phyloP scores from a whole-genome alignment of 108 stramenopile species.

The Parietichytrium sp. region DNA sequence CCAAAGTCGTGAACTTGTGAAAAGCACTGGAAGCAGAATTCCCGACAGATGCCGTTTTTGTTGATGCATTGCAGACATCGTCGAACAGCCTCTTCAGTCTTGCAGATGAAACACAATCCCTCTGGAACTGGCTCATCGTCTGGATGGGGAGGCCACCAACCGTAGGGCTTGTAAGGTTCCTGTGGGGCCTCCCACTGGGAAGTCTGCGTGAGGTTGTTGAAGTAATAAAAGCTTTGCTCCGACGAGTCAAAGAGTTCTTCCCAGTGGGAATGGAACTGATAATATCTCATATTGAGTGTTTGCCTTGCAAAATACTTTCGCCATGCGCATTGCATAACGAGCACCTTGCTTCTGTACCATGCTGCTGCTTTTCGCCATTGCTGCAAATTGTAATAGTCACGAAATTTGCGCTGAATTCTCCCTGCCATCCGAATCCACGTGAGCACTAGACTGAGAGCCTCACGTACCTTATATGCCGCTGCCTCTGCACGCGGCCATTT shows the following conservation, averaged over 20 bases:
- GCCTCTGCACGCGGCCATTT: conserved; percentile 11
- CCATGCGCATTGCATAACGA: not conserved
- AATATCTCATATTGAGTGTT: not conserved
- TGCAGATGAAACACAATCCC: conserved; percentile 9
- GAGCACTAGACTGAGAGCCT: not conserved
- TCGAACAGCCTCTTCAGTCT: not conserved
- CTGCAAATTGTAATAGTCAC: not conserved
- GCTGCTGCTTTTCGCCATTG: conserved; percentile 17
- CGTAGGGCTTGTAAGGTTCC: conserved; percentile 22
- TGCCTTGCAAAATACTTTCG: conserved; percentile 1
- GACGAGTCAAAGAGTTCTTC: not conserved
- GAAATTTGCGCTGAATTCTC: not conserved
- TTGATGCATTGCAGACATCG: not conserved
- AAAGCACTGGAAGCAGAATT: conserved; percentile 28
- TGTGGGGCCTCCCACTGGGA: conserved; percentile 20
- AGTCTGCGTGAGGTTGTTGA: not conserved
- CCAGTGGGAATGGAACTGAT: not conserved
- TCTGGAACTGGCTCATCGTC: conserved; percentile 22
- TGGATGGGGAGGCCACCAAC: conserved; percentile 34
- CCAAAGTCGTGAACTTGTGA: not conserved
- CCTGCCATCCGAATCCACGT: not conserved
- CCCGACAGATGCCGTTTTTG: not conserved
- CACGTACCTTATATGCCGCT: not conserved
- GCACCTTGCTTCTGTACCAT: not conserved
- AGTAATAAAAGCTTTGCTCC: conserved; percentile 13